A percentile compares a stretch with the other conserved stretches of the same genome.
Evolutionary conservation across 2,329 filamentous ascomycete genomes (phyloP).

Genomic region (Cadophora malorum): DNA sequence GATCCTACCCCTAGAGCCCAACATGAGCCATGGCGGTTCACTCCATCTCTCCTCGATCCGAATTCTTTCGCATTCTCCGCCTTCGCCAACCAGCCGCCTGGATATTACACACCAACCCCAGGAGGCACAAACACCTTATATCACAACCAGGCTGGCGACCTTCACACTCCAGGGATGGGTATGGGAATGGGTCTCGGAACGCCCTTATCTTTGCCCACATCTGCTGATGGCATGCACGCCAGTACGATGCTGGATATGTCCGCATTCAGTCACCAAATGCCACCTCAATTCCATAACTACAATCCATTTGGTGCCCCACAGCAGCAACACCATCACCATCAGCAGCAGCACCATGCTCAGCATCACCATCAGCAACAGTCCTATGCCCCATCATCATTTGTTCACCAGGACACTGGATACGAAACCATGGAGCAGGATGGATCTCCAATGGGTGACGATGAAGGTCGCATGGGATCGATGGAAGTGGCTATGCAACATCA

Average conservation of each 20-base stretch:
- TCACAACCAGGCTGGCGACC: constrained; percentile 82
- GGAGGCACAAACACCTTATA: constrained; percentile 82
- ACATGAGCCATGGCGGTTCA: constrained; percentile 85
- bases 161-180: constrained; percentile 85
- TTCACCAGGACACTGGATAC: constrained; percentile 81
- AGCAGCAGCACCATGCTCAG: constrained; percentile 51
- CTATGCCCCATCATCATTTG: constrained; percentile 80
- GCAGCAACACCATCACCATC: constrained; percentile 45
- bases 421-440: constrained; percentile 80
- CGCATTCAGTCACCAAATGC: constrained; percentile 62
- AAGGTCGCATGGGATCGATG: constrained; percentile 60
- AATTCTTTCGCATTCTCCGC: constrained; percentile 80
- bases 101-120: constrained; percentile 88
- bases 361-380: constrained; percentile 55
- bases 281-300: constrained; percentile 67
- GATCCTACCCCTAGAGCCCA: constrained; percentile 83
- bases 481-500: constrained; percentile 67
- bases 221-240: constrained; percentile 68
- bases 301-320: constrained; percentile 74
- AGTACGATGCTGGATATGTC: constrained; percentile 68
- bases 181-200: constrained; percentile 64
- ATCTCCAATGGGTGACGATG: constrained; percentile 67
- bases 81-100: constrained; percentile 80
- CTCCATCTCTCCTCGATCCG: constrained; percentile 86
- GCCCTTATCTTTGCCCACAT: constrained; percentile 78